Conservation (phyloP, 768 basidiomycete genomes). For the Tricholoma terreum region DNA sequence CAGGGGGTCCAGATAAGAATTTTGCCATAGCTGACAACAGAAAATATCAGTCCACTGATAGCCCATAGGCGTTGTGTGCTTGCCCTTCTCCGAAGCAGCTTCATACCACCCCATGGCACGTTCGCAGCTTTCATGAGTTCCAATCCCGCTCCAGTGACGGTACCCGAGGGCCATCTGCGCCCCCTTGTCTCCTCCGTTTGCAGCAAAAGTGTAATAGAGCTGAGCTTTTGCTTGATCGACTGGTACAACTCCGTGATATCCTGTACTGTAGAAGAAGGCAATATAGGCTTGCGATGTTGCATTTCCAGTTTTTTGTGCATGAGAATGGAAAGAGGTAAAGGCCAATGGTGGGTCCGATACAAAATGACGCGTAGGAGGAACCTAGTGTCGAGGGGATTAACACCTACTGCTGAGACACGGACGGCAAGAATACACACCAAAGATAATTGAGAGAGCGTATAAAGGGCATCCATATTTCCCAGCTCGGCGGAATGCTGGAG, state of each 20-base stretch:
- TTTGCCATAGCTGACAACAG: slow-evolving; percentile 63
- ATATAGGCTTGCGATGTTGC: slow-evolving; percentile 83
- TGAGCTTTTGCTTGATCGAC: slow-evolving; percentile 80
- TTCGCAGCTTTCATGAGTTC: slow-evolving; percentile 82
- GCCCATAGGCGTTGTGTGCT: neutral
- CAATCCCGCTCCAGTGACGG: slow-evolving; percentile 94
- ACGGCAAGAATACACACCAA: slow-evolving; percentile 43
- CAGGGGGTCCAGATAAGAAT: slow-evolving; percentile 85
- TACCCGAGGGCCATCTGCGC: slow-evolving; percentile 94
- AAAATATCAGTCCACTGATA: neutral
- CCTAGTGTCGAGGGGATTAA: slow-evolving; percentile 37
- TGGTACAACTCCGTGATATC: slow-evolving; percentile 63
- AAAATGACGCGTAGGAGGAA: slow-evolving; percentile 72
- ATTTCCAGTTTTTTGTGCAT: slow-evolving; percentile 73
- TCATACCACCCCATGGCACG: slow-evolving; percentile 88
- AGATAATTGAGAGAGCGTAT: slow-evolving; percentile 61
- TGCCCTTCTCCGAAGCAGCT: slow-evolving; percentile 81
- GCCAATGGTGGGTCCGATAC: slow-evolving; percentile 58
- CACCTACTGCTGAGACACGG: neutral
- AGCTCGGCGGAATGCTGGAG: slow-evolving; percentile 78
- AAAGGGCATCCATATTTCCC: slow-evolving; percentile 73
- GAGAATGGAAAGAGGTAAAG: slow-evolving; percentile 57
- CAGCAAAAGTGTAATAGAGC: slow-evolving; percentile 92
- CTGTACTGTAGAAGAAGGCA: slow-evolving; percentile 88
- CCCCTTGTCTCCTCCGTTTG: slow-evolving; percentile 80